These are phyloP conservation scores for Chrysanthemum seticuspe DNA, from an alignment of 129 eudicot species.

Conservation along the genomic window DNA sequence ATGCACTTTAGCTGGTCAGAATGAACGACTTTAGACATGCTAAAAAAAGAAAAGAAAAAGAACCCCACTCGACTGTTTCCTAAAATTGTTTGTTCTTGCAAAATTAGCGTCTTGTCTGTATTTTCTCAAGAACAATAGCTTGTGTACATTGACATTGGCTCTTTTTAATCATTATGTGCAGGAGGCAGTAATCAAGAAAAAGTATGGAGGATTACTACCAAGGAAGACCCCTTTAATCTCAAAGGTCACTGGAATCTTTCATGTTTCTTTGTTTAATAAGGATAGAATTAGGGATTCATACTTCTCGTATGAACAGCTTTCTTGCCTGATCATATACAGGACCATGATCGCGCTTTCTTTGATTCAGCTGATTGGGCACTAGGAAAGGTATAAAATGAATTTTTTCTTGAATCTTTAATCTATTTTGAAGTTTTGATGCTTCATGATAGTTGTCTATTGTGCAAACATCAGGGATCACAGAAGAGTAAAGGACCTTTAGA, in stretches of 20 bases:
- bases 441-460: constrained; percentile 14
- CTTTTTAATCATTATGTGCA: constrained; percentile 22
- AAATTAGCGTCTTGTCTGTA: not conserved
- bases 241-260: constrained; percentile 41
- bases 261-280: not conserved
- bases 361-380: constrained; percentile 99
- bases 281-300: not conserved
- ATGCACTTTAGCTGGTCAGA: not conserved
- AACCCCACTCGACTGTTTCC: not conserved
- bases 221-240: constrained; percentile 78
- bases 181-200: constrained; percentile 81
- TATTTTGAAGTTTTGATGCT: constrained; percentile 11
- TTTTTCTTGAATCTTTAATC: constrained; percentile 12
- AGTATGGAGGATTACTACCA: constrained; percentile 82
- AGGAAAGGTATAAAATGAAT: constrained; percentile 60
- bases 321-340: constrained; percentile 43
- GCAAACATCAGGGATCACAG: constrained; percentile 50
- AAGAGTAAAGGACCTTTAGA: constrained; percentile 88
- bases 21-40: constrained; percentile 15
- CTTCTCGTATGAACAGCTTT: constrained; percentile 16
- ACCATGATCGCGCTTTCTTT: constrained; percentile 87
- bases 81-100: not conserved
- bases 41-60: not conserved
- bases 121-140: not conserved
- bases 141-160: not conserved